Conservation (phyloP, 1,284 basidiomycete genomes). For the Cryptococcus depauperatus region DNA sequence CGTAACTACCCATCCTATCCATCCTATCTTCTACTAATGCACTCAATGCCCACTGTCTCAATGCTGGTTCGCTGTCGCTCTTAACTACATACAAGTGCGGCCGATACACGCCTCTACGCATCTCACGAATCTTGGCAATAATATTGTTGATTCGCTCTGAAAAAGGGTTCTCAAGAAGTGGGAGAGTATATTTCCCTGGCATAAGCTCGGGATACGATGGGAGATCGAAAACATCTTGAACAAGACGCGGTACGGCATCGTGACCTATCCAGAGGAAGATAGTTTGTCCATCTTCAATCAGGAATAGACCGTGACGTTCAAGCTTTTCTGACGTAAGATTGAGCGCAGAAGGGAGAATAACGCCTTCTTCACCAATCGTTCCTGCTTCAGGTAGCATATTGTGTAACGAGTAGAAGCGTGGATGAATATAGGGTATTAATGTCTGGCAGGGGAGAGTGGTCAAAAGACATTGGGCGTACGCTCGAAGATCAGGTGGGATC, state of each 20-base stretch:
- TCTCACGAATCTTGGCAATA: slow-evolving; percentile 73
- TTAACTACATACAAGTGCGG: slow-evolving; percentile 97
- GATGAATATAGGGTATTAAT: slow-evolving; percentile 88
- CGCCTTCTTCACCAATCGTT: slow-evolving; percentile 37
- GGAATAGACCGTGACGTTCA: slow-evolving; percentile 88
- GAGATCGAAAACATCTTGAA: slow-evolving; percentile 89
- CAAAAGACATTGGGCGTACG: slow-evolving; percentile 87
- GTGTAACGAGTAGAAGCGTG: slow-evolving; percentile 91
- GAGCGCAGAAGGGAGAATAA: slow-evolving; percentile 52
- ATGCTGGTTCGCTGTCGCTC: slow-evolving; percentile 90
- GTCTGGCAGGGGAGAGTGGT: slow-evolving; percentile 86
- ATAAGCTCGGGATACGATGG: slow-evolving; percentile 78
- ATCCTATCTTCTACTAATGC: slow-evolving; percentile 91
- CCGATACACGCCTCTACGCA: slow-evolving; percentile 72
- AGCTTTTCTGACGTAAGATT: slow-evolving; percentile 88
- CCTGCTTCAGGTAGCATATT: slow-evolving; percentile 60
- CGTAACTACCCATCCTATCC: slow-evolving; percentile 89
- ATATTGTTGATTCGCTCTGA: slow-evolving; percentile 79
- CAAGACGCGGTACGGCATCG: slow-evolving; percentile 88
- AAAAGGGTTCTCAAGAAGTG: slow-evolving; percentile 83
- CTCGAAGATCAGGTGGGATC: slow-evolving; percentile 90
- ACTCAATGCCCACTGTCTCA: slow-evolving; percentile 90
- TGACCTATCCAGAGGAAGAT: slow-evolving; percentile 97
- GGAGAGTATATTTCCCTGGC: slow-evolving; percentile 88
- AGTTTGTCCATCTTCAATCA: slow-evolving; percentile 96